phyloP scores from a whole-genome alignment of 1,284 basidiomycete genomes.

The Ganoderma lucidum region DNA sequence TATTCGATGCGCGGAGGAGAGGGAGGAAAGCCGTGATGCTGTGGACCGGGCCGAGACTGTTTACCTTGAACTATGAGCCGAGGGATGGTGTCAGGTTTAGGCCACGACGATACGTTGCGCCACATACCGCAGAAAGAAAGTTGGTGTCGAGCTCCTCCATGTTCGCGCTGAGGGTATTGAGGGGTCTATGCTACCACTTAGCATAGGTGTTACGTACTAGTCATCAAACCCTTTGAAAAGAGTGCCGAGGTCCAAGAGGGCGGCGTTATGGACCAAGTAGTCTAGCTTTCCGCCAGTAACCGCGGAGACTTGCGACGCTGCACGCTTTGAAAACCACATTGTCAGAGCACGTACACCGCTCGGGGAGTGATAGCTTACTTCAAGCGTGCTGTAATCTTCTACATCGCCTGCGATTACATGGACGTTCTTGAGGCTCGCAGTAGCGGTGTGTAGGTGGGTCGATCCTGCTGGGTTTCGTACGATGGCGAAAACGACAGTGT shows the following conservation, averaged over 20 bases:
- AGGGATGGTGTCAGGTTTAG: background rate
- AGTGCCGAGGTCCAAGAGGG: background rate
- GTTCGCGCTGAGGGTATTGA: background rate
- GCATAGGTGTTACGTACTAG: constrained; percentile 14
- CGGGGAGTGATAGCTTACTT: constrained; percentile 20
- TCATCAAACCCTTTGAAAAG: constrained; percentile 15
- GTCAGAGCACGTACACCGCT: background rate
- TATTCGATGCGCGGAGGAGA: constrained; percentile 39
- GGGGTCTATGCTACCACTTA: too few relatives aligned
- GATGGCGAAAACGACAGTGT: constrained; percentile 29
- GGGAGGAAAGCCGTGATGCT: constrained; percentile 48
- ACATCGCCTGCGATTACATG: constrained; percentile 40
- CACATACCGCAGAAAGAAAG: constrained; percentile 22
- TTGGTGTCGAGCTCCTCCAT: constrained; percentile 36
- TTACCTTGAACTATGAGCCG: constrained; percentile 41
- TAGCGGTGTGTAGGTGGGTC: constrained; percentile 26
- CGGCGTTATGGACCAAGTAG: constrained; percentile 25
- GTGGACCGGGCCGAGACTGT: constrained; percentile 48
- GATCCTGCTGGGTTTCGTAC: constrained; percentile 33
- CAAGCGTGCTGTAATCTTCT: constrained; percentile 32
- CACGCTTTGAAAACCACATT: background rate
- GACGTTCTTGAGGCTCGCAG: constrained; percentile 35
- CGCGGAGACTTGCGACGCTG: constrained; percentile 10
- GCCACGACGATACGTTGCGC: background rate
- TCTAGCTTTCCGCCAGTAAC: constrained; percentile 22